Base-by-base conservation (phyloP, 495 filamentous ascomycete species). In the Choiromyces venosus region DNA sequence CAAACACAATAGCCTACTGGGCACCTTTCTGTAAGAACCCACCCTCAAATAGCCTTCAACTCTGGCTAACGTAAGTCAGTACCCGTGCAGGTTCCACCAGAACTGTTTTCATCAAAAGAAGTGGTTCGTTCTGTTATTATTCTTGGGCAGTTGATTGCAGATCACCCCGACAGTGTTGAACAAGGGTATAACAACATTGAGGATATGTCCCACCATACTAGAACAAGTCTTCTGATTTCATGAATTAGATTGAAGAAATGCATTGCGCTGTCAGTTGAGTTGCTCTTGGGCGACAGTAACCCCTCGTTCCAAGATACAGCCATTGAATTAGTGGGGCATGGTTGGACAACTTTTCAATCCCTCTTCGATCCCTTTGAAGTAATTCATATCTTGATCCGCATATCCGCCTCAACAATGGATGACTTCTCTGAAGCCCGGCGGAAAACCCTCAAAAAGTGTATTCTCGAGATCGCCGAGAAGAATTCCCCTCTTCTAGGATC, bases 231-330 rank as follows among this genome's bases (percentile, higher is more conserved):
- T 65, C 70, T 65, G 12, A 46, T 44, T 44, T 18, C 12, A 33
- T 61, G 18, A 19, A 44, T 21, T 29, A 78, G 74, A 42, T 46
- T 80, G 37, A 80, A 71, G 65, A 80, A 75, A 40, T 69, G 71
- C 40, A 72, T 80, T 36, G 78, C 78, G 19, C 46, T 74, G 21
- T 80, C 78, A 4, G 67, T 76, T 12, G 74, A 74, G 36, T 42
- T 80, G 18, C 67, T 80, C 6, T 68, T 80, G 21, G 72, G 74
- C 16, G 78, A 80, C 19, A 42, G 56, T 8, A 74, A 74, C 67
- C 69, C 74, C 10, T 64, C 69, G 18, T 80, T 80, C 33, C 78
- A 80, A 72, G 78, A 80, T 56, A 80, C 78, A 21, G 78, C 78
- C 18, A 77, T 80, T 19, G 74, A 80, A 61, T 21, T 80, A 18